Evolutionary conservation across 371 early-diverging fungal genomes (phyloP), one percentile per base, ranked within the genome.

Genomic region (Mortierella sp.): DNA sequence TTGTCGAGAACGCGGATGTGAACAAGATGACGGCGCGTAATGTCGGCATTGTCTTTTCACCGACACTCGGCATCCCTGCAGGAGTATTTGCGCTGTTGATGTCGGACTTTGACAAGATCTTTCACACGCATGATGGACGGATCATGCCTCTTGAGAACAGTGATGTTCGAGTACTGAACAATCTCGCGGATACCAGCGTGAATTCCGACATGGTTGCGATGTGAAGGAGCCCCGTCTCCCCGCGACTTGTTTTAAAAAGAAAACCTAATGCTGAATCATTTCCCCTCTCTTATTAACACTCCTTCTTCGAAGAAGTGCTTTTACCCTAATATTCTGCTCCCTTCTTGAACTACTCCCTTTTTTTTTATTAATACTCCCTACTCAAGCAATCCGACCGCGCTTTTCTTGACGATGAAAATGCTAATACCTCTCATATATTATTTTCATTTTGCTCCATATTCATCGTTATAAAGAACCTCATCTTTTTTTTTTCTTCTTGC

Each of bases 1-100:
- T 98, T 50, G 95, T 95, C 14, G 90, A 93, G 55, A 84, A 91
- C 50, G 81, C 90, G 2, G 91, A 90, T 21, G 78, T 84, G 32
- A 98, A 97, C 87, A 94, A 92, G 81, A 98, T 98, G 99, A 97
- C 89, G 4, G 84, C 94, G 50, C 88, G 94, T 17, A 97, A 97
- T 80, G 89, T 98, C 30, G 94, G 95, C 30, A 97, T 97, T 54
- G 95, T 98, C 1, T 97, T 97, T 67, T 92, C 95, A 21, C 96
- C 97, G 5, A 97, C 97, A 9, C 81, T 97, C 6, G 93, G 92
- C 6, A 93, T 98, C 55, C 96, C 97, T 1, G 94, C 95, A 15
- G 90, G 91, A 8, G 89, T 98, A 2, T 94, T 98, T 56, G 91
- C 86, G 32, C 80, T 97, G 64, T 85, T 98, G 76, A 85, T 97